Conservation (phyloP, 2,329 filamentous ascomycete species). For the Talaromyces sp. region DNA sequence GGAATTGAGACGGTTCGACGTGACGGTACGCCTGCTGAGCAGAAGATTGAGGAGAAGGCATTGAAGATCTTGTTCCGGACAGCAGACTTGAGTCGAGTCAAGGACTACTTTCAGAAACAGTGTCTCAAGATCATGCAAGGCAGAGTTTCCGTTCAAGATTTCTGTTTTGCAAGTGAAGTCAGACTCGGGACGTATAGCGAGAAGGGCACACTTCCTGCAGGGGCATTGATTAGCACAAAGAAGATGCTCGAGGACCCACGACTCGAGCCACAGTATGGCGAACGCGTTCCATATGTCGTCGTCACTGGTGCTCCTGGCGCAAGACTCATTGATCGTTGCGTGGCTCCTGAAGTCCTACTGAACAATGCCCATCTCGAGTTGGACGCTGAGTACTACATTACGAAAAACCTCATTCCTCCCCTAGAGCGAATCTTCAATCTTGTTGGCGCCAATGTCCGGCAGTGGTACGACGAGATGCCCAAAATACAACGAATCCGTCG, state of each 20-base stretch:
- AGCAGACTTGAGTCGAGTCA: conserved; percentile 82
- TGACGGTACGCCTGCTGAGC: conserved; percentile 91
- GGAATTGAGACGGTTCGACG: conserved; percentile 96
- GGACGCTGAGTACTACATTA: conserved; percentile 95
- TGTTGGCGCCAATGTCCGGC: conserved; percentile 82
- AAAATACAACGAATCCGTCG: conserved; percentile 75
- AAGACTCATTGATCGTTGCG: conserved; percentile 81
- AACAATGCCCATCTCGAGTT: conserved; percentile 74
- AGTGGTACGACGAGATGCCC: conserved; percentile 97
- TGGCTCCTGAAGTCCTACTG: conserved; percentile 80
- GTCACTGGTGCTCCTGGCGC: conserved; percentile 83
- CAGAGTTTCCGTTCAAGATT: conserved; percentile 85
- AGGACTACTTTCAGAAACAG: conserved; percentile 83
- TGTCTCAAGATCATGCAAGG: conserved; percentile 91
- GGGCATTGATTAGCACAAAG: conserved; percentile 81
- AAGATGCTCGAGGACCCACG: conserved; percentile 84
- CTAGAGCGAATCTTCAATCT: conserved; percentile 96
- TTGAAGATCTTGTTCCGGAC: conserved; percentile 88
- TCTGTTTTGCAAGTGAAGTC: conserved; percentile 92
- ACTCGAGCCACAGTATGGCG: conserved; percentile 88
- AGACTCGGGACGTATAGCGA: conserved; percentile 85
- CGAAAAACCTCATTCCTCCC: conserved; percentile 91
- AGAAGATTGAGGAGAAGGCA: conserved; percentile 93
- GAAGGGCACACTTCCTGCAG: conserved; percentile 75
- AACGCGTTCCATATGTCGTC: conserved; percentile 92